phyloP scores from a whole-genome alignment of 2,329 filamentous ascomycete species.

The Exophiala sp. region DNA sequence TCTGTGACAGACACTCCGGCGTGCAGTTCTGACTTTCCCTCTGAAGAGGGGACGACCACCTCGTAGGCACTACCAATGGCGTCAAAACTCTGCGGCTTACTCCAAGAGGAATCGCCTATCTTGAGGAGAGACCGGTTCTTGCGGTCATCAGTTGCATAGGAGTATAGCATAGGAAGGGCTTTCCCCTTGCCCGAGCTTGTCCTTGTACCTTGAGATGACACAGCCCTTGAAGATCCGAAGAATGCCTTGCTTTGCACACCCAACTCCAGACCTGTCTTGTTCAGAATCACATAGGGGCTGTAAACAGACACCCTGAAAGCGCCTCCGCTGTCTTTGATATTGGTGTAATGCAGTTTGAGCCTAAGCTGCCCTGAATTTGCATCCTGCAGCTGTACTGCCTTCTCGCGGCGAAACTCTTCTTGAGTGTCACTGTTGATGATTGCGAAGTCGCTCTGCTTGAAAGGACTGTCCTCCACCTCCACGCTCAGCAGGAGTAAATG shows the following conservation, averaged over 20 bases:
- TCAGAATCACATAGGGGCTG: conserved; percentile 89
- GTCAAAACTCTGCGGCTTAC: conserved; percentile 95
- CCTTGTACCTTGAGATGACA: conserved; percentile 70
- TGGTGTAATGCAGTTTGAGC: conserved; percentile 83
- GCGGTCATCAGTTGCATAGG: conserved; percentile 78
- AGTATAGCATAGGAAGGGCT: conserved; percentile 91
- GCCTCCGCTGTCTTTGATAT: conserved; percentile 83
- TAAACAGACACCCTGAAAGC: conserved; percentile 95
- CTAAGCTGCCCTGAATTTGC: conserved; percentile 71
- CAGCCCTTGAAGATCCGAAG: conserved; percentile 72
- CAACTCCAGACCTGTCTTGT: conserved; percentile 87
- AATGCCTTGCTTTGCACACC: conserved; percentile 84
- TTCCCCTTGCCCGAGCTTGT: conserved; percentile 52
- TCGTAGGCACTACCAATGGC: conserved; percentile 91
- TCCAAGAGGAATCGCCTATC: conserved; percentile 88
- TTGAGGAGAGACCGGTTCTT: conserved; percentile 85
- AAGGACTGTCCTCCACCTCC: conserved; percentile 92
- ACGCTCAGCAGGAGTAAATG: conserved; percentile 88
- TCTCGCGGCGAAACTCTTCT: conserved; percentile 83
- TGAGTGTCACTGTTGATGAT: conserved; percentile 89
- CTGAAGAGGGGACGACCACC: conserved; percentile 69
- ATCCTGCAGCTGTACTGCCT: conserved; percentile 73
- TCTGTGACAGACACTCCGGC: conserved; percentile 82
- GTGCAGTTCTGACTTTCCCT: conserved; percentile 74
- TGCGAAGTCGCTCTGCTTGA: conserved; percentile 91